phyloP scores from a whole-genome alignment of 139 green algal genomes.

The Desmodesmus armatus region DNA sequence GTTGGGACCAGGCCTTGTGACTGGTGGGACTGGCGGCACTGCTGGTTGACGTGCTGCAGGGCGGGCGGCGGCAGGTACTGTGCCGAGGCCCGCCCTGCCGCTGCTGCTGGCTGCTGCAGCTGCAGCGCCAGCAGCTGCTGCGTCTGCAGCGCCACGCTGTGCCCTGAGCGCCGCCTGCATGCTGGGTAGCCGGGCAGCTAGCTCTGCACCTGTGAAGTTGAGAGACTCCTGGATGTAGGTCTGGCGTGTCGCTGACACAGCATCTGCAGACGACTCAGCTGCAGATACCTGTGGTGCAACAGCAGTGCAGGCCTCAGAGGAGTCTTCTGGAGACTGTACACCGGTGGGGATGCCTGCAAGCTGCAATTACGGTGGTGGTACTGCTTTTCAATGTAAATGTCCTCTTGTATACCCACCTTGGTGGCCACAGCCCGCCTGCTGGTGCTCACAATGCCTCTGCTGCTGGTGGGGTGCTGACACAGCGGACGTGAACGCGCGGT shows the following conservation, averaged over 20 bases:
- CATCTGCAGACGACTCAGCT: neutral
- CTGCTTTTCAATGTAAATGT: no score
- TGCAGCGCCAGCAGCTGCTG: constrained; percentile 10
- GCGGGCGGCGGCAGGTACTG: neutral
- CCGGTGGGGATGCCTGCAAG: no score
- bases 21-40: neutral
- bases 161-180: constrained; percentile 32
- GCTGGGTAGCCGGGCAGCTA: constrained; percentile 28
- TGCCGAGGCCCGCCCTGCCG: neutral
- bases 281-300: neutral
- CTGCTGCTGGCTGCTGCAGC: constrained; percentile 6
- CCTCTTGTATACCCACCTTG: no score
- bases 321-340: no score
- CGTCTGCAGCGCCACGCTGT: neutral
- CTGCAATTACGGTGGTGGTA: no score
- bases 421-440: no score
- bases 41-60: neutral
- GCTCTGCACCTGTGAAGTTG: constrained; percentile 36
- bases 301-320: no score
- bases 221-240: constrained; percentile 44
- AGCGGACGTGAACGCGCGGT: no score
- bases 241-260: neutral
- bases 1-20: neutral
- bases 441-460: no score
- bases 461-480: no score